These are phyloP conservation scores for Dimargaris cristalligena DNA, from an alignment of 192 early-diverging fungal genomes.

Conservation along the genomic window DNA sequence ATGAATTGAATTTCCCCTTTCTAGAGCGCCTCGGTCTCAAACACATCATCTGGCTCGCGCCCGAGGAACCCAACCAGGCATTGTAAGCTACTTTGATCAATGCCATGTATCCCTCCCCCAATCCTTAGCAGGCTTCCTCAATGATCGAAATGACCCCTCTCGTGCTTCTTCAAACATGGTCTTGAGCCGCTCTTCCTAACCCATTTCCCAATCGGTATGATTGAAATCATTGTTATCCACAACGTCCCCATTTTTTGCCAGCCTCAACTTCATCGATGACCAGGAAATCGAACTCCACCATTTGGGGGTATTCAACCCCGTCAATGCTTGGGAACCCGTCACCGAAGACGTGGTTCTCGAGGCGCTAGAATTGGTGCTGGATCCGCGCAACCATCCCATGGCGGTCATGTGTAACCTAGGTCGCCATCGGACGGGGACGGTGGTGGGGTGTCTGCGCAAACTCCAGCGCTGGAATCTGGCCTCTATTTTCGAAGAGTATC, in stretches of 20 bases:
- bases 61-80: conserved; percentile 89
- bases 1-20: conserved; percentile 99
- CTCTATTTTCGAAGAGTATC: conserved; percentile 96
- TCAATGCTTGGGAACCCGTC: conserved; percentile 93
- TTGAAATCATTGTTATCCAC: too few species aligned
- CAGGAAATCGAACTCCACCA: conserved; percentile 92
- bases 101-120: too few species aligned
- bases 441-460: conserved; percentile 94
- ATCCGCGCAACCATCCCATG: conserved; percentile 82
- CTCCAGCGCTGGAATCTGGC: conserved; percentile 97
- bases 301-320: conserved; percentile 62
- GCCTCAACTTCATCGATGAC: conserved; percentile 93
- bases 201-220: too few species aligned
- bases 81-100: too few species aligned
- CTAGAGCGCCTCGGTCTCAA: conserved; percentile 89
- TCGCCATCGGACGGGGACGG: conserved; percentile 93
- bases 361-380: conserved; percentile 70
- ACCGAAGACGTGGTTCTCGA: conserved; percentile 93
- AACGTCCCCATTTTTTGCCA: too few species aligned
- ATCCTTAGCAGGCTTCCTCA: too few species aligned
- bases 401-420: conserved; percentile 98
- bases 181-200: too few species aligned
- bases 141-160: too few species aligned
- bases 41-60: conserved; percentile 88
- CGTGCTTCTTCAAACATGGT: too few species aligned